Conservation (phyloP, 805 yeast species). For the Cyberlindnera misumaiensis region DNA sequence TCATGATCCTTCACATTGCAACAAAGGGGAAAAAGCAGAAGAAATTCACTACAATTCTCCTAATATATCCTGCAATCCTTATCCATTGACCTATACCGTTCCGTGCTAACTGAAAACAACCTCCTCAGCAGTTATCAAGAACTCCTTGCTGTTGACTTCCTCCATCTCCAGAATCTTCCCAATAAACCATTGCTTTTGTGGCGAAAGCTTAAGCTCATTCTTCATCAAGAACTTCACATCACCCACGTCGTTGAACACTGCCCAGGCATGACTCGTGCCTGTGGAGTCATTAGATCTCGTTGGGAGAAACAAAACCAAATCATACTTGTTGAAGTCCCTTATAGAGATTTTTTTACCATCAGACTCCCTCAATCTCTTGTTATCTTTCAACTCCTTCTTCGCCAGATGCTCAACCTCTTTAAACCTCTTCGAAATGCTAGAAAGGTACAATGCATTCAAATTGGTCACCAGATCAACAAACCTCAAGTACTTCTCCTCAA, state of each 20-base stretch:
- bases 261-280: slow-evolving; percentile 46
- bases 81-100: not conserved
- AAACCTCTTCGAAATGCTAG: slow-evolving; percentile 63
- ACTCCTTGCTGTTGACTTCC: slow-evolving; percentile 16
- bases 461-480: slow-evolving; percentile 21
- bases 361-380: slow-evolving; percentile 37
- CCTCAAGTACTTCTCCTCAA: slow-evolving; percentile 20
- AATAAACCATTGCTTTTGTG: slow-evolving; percentile 74
- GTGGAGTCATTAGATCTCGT: slow-evolving; percentile 31
- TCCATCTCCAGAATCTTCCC: slow-evolving; percentile 59
- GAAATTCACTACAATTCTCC: too few relatives aligned
- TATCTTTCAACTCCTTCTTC: slow-evolving; percentile 73
- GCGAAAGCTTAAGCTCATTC: slow-evolving; percentile 8
- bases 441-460: slow-evolving; percentile 26
- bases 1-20: too few relatives aligned
- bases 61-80: too few relatives aligned
- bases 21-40: too few relatives aligned
- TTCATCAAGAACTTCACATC: slow-evolving; percentile 78
- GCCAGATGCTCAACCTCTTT: slow-evolving; percentile 88
- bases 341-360: slow-evolving; percentile 58
- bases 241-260: slow-evolving; percentile 81
- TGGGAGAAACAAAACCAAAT: slow-evolving; percentile 79
- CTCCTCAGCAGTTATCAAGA: slow-evolving; percentile 17
- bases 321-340: slow-evolving; percentile 61
- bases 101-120: slow-evolving; percentile 3